Base-by-base conservation (phyloP, 345 rosid genomes). In the Cardamine occulta region DNA sequence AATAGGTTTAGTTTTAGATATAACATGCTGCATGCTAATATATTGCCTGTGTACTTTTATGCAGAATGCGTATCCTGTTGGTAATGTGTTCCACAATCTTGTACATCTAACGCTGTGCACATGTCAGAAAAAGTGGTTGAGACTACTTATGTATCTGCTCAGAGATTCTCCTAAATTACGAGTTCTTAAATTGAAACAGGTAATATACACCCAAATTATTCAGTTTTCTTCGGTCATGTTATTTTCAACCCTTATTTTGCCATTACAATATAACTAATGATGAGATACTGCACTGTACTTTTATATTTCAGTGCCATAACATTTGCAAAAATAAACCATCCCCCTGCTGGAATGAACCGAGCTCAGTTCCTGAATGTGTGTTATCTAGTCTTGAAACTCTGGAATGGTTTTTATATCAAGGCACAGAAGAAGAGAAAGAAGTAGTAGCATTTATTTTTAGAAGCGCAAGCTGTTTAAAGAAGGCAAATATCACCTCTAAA, bases 41-140 rank as follows among this genome's bases (percentile, higher is more conserved):
- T 7, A 60, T 34, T 61, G 15, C 4, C 6, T 59, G 8, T 4
- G 6, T 26, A 31, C 23, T 44, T 28, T 42, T 12, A 28, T 32
- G 58, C 45, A 70, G 66, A 19, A 70, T 26, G 40, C 2, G 0
- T 59, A 70, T 70, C 58, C 66, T 31, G 67, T 6, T 71, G 75
- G 67, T 9, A 47, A 13, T 60, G 7, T 59, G 23, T 71, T 71
- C 49, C 11, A 2, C 37, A 2, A 19, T 21, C 75, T 71, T 14
- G 26, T 21, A 19, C 17, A 37, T 59, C 3, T 71, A 47, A 26
- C 2, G 24, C 1, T 71, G 34, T 60, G 75, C 48, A 60, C 75
- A 60, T 59, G 59, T 48, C 37, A n/a, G 17, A 18, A 14, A 47
- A 48, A 21, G 6, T 71, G 75, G 67, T 10, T 45, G 37, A 35